Conservation (phyloP, 2,329 filamentous ascomycete species). For the Diplodia intermedia region DNA sequence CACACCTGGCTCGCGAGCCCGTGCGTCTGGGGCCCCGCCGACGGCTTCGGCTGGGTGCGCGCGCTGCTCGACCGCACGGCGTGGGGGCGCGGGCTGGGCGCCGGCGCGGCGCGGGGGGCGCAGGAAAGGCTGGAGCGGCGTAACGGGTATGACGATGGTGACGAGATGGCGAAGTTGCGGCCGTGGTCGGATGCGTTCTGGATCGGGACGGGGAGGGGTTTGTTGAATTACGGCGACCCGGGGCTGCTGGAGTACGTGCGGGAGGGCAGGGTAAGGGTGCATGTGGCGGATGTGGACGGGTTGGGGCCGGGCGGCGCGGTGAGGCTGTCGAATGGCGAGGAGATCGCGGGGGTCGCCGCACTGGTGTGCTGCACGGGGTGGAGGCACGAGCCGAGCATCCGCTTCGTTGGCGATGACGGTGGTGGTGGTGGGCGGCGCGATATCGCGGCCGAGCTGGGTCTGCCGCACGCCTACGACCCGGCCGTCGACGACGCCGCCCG, state of each 20-base stretch:
- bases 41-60: conserved; percentile 63
- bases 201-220: conserved; percentile 63
- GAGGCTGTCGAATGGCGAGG: conserved; percentile 55
- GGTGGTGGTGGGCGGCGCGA: not conserved
- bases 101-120: conserved; percentile 63
- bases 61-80: conserved; percentile 64
- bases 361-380: conserved; percentile 66
- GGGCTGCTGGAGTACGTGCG: conserved; percentile 65
- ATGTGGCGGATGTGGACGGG: conserved; percentile 61
- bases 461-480: conserved; percentile 35
- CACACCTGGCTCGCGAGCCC: conserved; percentile 75
- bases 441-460: conserved; percentile 39
- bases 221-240: conserved; percentile 64
- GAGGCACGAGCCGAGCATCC: conserved; percentile 59
- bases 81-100: conserved; percentile 62
- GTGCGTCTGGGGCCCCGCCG: conserved; percentile 72
- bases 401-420: conserved; percentile 48
- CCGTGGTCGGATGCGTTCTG: conserved; percentile 56
- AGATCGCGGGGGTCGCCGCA: conserved; percentile 47
- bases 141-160: conserved; percentile 47
- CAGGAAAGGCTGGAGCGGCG: conserved; percentile 59
- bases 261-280: conserved; percentile 60
- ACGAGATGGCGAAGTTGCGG: conserved; percentile 50
- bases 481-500: not conserved
- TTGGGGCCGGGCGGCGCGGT: conserved; percentile 54